Conservation (phyloP, 345 rosid species). For the rapeseed (Brassica napus) region DNA sequence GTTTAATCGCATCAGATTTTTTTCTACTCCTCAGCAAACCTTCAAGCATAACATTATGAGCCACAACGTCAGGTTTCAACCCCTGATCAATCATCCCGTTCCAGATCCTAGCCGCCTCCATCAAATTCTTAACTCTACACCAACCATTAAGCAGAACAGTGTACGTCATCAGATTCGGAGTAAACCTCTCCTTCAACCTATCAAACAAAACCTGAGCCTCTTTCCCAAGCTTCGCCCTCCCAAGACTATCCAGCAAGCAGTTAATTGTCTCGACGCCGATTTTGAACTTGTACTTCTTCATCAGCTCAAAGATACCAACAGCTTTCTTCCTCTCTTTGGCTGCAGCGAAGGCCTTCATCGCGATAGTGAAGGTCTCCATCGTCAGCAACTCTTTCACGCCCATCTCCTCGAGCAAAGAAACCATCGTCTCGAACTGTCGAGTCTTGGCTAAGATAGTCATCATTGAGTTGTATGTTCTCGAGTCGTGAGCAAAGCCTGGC, state of each 20-base stretch:
- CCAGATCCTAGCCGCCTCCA: slow-evolving; percentile 94
- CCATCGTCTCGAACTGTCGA: slow-evolving; percentile 85
- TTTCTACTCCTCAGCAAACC: slow-evolving; percentile 70
- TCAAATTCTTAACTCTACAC: slow-evolving; percentile 74
- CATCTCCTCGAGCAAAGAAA: slow-evolving; percentile 87
- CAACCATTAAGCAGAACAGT: slow-evolving; percentile 79
- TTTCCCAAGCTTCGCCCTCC: slow-evolving; percentile 79
- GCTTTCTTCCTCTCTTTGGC: slow-evolving; percentile 94
- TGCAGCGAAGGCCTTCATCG: slow-evolving; percentile 79
- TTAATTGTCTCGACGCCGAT: slow-evolving; percentile 73
- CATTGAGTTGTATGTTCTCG: slow-evolving; percentile 75
- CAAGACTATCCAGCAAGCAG: slow-evolving; percentile 76
- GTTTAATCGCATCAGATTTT: slow-evolving; percentile 73
- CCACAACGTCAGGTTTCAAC: slow-evolving; percentile 68
- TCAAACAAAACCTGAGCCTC: slow-evolving; percentile 76
- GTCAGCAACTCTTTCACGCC: slow-evolving; percentile 60
- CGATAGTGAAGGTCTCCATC: slow-evolving; percentile 71
- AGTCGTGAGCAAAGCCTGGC: slow-evolving; percentile 62
- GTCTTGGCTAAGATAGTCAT: slow-evolving; percentile 74
- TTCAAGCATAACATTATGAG: slow-evolving; percentile 75
- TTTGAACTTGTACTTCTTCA: slow-evolving; percentile 76
- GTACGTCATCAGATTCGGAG: slow-evolving; percentile 70
- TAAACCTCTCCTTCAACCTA: slow-evolving; percentile 68
- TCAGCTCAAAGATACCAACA: slow-evolving; percentile 79
- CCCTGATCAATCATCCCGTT: slow-evolving; percentile 85